A percentile compares a stretch with the other conserved stretches of the same genome.
Evolutionary conservation across 2,329 filamentous ascomycete genomes (phyloP).

Genomic region (Cladosporium sp.): DNA sequence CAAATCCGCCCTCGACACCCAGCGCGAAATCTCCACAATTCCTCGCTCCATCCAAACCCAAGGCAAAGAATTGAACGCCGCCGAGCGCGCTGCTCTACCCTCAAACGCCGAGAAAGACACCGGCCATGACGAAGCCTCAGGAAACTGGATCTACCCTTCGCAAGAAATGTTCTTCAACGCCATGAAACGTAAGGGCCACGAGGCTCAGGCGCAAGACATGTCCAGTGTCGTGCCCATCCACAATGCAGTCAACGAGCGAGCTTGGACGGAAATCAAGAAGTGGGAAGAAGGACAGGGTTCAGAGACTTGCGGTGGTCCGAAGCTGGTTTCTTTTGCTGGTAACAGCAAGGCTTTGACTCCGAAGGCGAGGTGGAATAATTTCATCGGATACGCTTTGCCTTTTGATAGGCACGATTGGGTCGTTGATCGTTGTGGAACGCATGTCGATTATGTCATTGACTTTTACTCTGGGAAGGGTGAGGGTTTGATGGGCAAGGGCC

Average conservation of each 20-base stretch:
- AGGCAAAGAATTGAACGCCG: slow-evolving; percentile 34
- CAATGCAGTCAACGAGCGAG: slow-evolving; percentile 95
- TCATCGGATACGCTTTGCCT: slow-evolving; percentile 78
- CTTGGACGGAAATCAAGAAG: slow-evolving; percentile 83
- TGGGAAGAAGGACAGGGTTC: slow-evolving; percentile 70
- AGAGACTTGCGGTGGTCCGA: slow-evolving; percentile 71
- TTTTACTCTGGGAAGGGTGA: slow-evolving; percentile 73
- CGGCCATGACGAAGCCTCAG: slow-evolving; percentile 61
- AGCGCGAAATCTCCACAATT: slow-evolving; percentile 75
- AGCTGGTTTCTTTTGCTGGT: slow-evolving; percentile 78
- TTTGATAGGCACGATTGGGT: slow-evolving; percentile 99
- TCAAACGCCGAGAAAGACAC: slow-evolving; percentile 78
- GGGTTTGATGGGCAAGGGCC: slow-evolving; percentile 38
- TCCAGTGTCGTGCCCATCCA: slow-evolving; percentile 91
- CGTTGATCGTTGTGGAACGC: slow-evolving; percentile 80
- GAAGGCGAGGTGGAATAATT: slow-evolving; percentile 72
- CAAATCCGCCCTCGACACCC: slow-evolving; percentile 49
- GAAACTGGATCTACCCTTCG: slow-evolving; percentile 96
- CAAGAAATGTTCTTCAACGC: slow-evolving; percentile 98
- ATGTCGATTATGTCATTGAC: slow-evolving; percentile 94
- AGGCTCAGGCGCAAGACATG: slow-evolving; percentile 70
- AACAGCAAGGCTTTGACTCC: slow-evolving; percentile 63
- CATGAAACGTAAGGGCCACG: slow-evolving; percentile 84
- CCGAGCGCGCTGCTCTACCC: slow-evolving; percentile 35
- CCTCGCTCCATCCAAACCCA: slow-evolving; percentile 42